Base-by-base conservation (phyloP, 2,329 filamentous ascomycete species). In the Verticillium albo-atrum region DNA sequence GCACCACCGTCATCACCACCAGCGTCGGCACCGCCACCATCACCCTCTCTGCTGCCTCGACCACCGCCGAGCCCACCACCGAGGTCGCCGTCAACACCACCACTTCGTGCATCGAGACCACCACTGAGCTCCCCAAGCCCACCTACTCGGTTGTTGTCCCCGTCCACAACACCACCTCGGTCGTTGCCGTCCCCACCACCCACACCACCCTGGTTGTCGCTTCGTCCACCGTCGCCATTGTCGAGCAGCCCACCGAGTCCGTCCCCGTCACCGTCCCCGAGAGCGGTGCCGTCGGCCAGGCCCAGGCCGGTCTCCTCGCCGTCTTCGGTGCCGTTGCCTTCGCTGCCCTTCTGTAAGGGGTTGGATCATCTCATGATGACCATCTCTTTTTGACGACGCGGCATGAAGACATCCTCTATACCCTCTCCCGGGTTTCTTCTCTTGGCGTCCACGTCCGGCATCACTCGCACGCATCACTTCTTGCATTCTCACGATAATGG, bases 1-100 rank as follows among this genome's bases (percentile, higher is more conserved):
- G 54, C 56, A 50, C 58, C 42, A 70, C 68, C 65, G 60, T 65
- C 61, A 54, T 67, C 53, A 73, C 67, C 63, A 67, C 66, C 57
- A 64, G 67, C 55, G 60, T 67, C 34, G 69, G 67, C 62, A 63
- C 66, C 63, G 71, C 71, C 67, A 72, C 71, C 56, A 61, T 69
- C 65, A 70, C 66, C 60, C 63, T 69, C 55, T 67, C 67, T 30
- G 58, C 32, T 20, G 50, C 58, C 54, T 51, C 61, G 61, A 56
- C 64, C 56, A 63, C 32, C 30, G 50, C 58, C 54, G 53, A 62
- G 61, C 55, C 64, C 56, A 63, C 65, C 61, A 68, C 65, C 10
- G 42, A 23, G 42, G n/a, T 23, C 42, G 17, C 42, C 42, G 42
- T 47, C n/a, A 23, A 23, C 65, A 64, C 65, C 60, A 58, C 62